These are phyloP conservation scores for Hypoxylon sp. DNA, from an alignment of 2,329 filamentous ascomycete genomes.

Conservation along the genomic window DNA sequence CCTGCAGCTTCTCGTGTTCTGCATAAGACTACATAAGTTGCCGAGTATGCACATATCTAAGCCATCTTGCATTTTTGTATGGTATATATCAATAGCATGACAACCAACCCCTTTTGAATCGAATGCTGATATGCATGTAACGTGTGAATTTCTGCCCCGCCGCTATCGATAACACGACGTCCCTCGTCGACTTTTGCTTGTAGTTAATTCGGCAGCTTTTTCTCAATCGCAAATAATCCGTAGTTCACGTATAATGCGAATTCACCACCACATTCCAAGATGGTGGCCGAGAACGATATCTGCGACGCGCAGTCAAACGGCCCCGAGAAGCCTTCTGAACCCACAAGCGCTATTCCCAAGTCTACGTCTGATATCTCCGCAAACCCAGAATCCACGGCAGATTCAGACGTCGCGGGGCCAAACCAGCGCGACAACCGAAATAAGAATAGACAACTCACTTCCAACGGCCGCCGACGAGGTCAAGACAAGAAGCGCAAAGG, in stretches of 20 bases:
- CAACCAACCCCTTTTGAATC: no score
- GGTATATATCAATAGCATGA: no score
- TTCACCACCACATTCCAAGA: slow-evolving; percentile 39
- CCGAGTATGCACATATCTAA: no score
- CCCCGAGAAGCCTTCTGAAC: slow-evolving; percentile 6
- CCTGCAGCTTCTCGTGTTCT: no score
- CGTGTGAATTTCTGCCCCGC: no score
- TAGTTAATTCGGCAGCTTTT: slow-evolving; percentile 13
- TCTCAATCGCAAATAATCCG: slow-evolving; percentile 8
- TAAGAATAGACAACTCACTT: slow-evolving; percentile 38
- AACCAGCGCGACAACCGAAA: slow-evolving; percentile 32
- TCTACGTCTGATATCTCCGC: slow-evolving; percentile 18
- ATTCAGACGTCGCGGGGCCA: slow-evolving; percentile 34
- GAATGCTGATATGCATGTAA: no score
- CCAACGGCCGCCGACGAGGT: slow-evolving; percentile 38
- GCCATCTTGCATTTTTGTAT: no score
- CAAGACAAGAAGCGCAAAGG: slow-evolving; percentile 27
- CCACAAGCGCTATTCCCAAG: slow-evolving; percentile 11
- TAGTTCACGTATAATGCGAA: slow-evolving; percentile 38
- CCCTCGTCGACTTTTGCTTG: not conserved
- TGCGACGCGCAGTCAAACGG: slow-evolving; percentile 21
- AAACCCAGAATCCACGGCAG: slow-evolving; percentile 28
- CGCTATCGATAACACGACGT: slow-evolving; percentile 6
- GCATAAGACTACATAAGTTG: no score
- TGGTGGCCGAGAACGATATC: slow-evolving; percentile 42